Evolutionary conservation across 1,139 yeast species (phyloP), one percentile per base, ranked within the genome.

Genomic region (Lodderomyces beijingensis): DNA sequence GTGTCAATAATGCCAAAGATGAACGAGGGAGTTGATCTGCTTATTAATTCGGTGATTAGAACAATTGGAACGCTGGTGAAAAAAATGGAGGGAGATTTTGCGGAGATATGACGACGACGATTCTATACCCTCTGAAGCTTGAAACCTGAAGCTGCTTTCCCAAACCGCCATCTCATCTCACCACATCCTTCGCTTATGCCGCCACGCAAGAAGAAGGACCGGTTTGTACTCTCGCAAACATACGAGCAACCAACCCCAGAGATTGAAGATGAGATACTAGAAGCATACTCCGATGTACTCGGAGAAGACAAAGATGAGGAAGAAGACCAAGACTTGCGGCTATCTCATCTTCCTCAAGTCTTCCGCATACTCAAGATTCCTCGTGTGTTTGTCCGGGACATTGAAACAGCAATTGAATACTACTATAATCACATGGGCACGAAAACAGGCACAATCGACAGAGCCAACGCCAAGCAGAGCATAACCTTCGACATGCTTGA

Each of bases 191-290:
- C 13, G 26, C 11, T 7, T 19, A 19, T 19, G 39, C 30, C 34
- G 14, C 39, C 38, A 11, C 27, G 25, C 20, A 28, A 37, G 16
- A 32, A 29, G 20, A 33, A 34, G 28, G 24, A 18, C 3, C 31
- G 32, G 15, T 25, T 33, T 11, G 17, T 36, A 20, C 34, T 33
- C 4, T 34, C 39, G 3, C 30, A 28, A 12, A n/a, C 29, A 14
- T 40, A 36, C 26, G 36, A 36, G n/a, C 21, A 28, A 4, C 12
- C 50, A 4, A 37, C 43, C 13, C 41, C 49, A 1, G 42, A 43
- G 3, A 46, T 48, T 11, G 65, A 59, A 34, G 61, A 57, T 29
- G 66, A 62, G 40, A 52, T 61, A 14, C 44, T 62, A 11, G 63
- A 52, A 20, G 48, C 43, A 0, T 62, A 59, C 39, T 39, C 53